Conservation (phyloP, 192 early-diverging fungal genomes). For the Entomortierella lignicola region DNA sequence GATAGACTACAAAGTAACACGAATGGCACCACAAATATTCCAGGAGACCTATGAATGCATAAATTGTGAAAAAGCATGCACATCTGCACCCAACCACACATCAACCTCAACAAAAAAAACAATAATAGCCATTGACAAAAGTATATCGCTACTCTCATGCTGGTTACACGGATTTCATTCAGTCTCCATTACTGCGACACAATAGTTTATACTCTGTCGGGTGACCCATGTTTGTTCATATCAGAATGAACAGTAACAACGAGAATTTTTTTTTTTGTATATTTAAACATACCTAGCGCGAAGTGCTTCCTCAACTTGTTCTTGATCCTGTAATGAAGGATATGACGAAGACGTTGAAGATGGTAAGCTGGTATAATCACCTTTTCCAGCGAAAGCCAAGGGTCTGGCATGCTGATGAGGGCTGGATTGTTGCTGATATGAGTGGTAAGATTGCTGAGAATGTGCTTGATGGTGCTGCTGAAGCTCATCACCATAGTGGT, state of each 20-base stretch:
- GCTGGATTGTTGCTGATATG: slow-evolving; percentile 15
- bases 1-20: slow-evolving; percentile 9
- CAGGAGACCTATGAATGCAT: background rate
- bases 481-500: slow-evolving; percentile 40
- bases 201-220: background rate
- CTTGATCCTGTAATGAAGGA: slow-evolving; percentile 48
- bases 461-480: slow-evolving; percentile 6
- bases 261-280: background rate
- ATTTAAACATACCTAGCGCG: slow-evolving; percentile 35
- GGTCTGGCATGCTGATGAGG: slow-evolving; percentile 7
- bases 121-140: background rate
- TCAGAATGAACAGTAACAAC: background rate
- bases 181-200: background rate
- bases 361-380: slow-evolving; percentile 15
- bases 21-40: slow-evolving; percentile 3
- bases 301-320: slow-evolving; percentile 50
- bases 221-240: background rate
- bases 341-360: slow-evolving; percentile 24
- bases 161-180: slow-evolving; percentile 8
- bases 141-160: background rate
- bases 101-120: background rate
- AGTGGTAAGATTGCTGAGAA: slow-evolving; percentile 7
- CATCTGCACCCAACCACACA: background rate
- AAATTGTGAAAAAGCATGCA: no score
- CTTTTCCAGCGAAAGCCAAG: slow-evolving; percentile 34